phyloP scores from a whole-genome alignment of 495 filamentous ascomycete genomes.

The Penicillium egyptiacum region DNA sequence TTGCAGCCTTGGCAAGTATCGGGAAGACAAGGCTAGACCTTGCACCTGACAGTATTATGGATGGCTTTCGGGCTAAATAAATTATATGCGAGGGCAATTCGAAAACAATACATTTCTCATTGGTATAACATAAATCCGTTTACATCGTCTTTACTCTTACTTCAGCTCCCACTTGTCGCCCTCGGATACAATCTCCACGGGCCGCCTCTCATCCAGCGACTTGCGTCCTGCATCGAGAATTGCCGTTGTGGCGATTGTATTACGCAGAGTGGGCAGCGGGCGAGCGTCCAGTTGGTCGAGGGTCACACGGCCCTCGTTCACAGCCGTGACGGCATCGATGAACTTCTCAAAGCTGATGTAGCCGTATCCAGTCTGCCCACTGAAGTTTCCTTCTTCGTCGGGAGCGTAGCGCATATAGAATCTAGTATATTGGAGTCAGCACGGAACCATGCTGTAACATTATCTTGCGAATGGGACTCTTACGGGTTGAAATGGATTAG shows the following conservation, averaged over 20 bases:
- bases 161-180: conserved; percentile 69
- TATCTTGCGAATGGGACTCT: conserved; percentile 7
- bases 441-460: not conserved
- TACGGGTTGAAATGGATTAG: conserved; percentile 82
- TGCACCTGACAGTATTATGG: not conserved
- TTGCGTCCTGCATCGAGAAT: conserved; percentile 84
- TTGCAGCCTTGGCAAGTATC: not conserved
- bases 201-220: conserved; percentile 76
- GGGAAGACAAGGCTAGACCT: not conserved
- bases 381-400: conserved; percentile 93
- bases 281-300: conserved; percentile 74
- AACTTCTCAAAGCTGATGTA: conserved; percentile 97
- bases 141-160: conserved; percentile 54
- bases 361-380: conserved; percentile 86
- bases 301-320: conserved; percentile 70
- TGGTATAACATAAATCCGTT: conserved; percentile 8
- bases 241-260: conserved; percentile 87
- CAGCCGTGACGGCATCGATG: conserved; percentile 75
- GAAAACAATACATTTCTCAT: not conserved
- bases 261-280: conserved; percentile 79
- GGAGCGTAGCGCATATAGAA: conserved; percentile 98
- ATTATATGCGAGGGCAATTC: not conserved
- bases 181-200: conserved; percentile 67
- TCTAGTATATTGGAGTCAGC: conserved; percentile 20
- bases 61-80: too few species aligned